phyloP scores from a whole-genome alignment of 2,329 filamentous ascomycete genomes.

The Colletotrichum gigasporum region DNA sequence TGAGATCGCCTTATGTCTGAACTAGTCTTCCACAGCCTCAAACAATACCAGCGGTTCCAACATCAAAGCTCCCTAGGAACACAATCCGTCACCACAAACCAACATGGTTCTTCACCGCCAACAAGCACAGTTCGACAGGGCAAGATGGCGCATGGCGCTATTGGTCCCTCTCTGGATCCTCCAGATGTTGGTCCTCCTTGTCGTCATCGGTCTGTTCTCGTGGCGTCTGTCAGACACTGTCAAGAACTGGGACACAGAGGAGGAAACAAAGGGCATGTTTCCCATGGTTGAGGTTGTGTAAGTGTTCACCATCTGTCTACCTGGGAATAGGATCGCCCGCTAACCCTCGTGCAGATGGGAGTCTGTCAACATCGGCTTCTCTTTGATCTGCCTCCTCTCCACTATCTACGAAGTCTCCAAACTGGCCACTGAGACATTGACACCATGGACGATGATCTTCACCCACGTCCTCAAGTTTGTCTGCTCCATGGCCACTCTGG shows the following conservation, averaged over 20 bases:
- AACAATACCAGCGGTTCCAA: slow-evolving; percentile 7
- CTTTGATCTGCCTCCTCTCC: slow-evolving; percentile 55
- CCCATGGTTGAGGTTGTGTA: slow-evolving; percentile 61
- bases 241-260: slow-evolving; percentile 50
- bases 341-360: slow-evolving; percentile 57
- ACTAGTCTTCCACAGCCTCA: slow-evolving; percentile 10
- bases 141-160: slow-evolving; percentile 59
- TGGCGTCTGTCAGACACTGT: slow-evolving; percentile 61
- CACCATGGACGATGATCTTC: slow-evolving; percentile 63
- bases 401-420: slow-evolving; percentile 58
- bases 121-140: slow-evolving; percentile 61
- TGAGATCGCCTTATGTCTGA: slow-evolving; percentile 9
- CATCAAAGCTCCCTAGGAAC: slow-evolving; percentile 7
- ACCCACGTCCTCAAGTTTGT: slow-evolving; percentile 60
- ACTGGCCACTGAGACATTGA: slow-evolving; percentile 59
- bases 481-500: slow-evolving; percentile 56
- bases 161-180: slow-evolving; percentile 60
- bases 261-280: slow-evolving; percentile 45
- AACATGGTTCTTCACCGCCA: slow-evolving; percentile 56
- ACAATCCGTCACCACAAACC: background rate
- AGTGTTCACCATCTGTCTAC: slow-evolving; percentile 41
- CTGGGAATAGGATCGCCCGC: background rate
- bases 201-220: slow-evolving; percentile 61
- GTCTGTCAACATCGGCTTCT: slow-evolving; percentile 59
- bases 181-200: slow-evolving; percentile 56